Percentiles rank a stretch among this genome's conserved stretches.
phyloP scores from a whole-genome alignment of 2,329 filamentous ascomycete species.

The Colletotrichum filicis region DNA sequence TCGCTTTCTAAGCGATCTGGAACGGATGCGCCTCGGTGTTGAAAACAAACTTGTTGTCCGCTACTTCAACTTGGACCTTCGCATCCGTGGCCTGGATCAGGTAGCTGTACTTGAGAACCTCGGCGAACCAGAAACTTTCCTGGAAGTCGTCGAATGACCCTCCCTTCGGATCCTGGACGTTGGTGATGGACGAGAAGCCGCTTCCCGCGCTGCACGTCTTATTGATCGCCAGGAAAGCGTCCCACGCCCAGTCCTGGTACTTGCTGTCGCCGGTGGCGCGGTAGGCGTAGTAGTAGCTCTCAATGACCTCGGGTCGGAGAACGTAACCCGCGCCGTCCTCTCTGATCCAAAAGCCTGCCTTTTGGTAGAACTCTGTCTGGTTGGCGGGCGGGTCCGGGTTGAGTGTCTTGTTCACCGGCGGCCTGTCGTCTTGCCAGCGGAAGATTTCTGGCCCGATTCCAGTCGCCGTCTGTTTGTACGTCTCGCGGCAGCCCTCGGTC shows the following conservation, averaged over 20 bases:
- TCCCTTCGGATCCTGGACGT: slow-evolving; percentile 74
- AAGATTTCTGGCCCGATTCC: slow-evolving; percentile 82
- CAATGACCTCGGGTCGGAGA: slow-evolving; percentile 83
- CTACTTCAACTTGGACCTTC: slow-evolving; percentile 62
- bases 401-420: slow-evolving; percentile 47
- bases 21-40: slow-evolving; percentile 63
- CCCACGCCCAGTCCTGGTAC: slow-evolving; percentile 89
- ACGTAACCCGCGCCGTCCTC: slow-evolving; percentile 65
- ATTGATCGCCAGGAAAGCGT: slow-evolving; percentile 77
- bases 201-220: slow-evolving; percentile 69
- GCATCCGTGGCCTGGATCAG: slow-evolving; percentile 74
- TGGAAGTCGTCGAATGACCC: slow-evolving; percentile 75
- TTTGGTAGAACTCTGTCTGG: slow-evolving; percentile 69
- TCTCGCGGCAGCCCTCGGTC: slow-evolving; percentile 78
- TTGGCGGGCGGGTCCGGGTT: slow-evolving; percentile 55
- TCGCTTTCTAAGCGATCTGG: slow-evolving; percentile 24
- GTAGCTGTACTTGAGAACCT: slow-evolving; percentile 87
- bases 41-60: slow-evolving; percentile 57
- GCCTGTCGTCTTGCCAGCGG: slow-evolving; percentile 64
- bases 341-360: slow-evolving; percentile 77
- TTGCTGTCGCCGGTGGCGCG: slow-evolving; percentile 78
- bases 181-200: slow-evolving; percentile 72
- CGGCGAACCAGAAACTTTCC: slow-evolving; percentile 90
- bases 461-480: slow-evolving; percentile 75
- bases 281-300: slow-evolving; percentile 89